Evolutionary conservation across 495 filamentous ascomycete species (phyloP).

Genomic region (Neurospora tetraspora): DNA sequence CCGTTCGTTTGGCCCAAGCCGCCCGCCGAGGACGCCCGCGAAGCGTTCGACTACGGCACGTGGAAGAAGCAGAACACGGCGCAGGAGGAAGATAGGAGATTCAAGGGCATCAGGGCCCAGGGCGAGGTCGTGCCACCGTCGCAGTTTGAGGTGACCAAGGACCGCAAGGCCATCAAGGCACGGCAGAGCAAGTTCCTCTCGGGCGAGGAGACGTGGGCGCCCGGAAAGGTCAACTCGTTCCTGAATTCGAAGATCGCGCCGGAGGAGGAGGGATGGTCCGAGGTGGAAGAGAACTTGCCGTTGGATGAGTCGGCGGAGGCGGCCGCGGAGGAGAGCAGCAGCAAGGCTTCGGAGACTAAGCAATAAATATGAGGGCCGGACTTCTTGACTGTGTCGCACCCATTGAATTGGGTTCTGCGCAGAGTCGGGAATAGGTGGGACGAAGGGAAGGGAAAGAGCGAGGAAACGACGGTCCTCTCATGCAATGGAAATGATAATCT

Average conservation of each 20-base stretch:
- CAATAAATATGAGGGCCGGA: background rate
- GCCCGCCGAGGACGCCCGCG: constrained; percentile 41
- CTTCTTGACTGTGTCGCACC: background rate
- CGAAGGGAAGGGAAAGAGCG: background rate
- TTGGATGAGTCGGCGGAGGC: constrained; percentile 7
- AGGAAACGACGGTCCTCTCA: background rate
- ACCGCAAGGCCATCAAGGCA: constrained; percentile 17
- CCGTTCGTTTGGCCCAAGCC: constrained; percentile 76
- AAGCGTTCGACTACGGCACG: constrained; percentile 21
- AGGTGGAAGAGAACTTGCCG: constrained; percentile 15
- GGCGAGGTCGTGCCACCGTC: constrained; percentile 16
- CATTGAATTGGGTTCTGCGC: background rate
- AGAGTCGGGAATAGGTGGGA: background rate
- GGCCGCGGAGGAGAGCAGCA: constrained; percentile 5
- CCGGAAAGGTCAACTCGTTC: constrained; percentile 36
- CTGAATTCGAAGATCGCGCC: constrained; percentile 24
- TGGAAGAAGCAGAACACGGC: constrained; percentile 11
- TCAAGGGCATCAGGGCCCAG: constrained; percentile 16
- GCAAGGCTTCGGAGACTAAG: background rate
- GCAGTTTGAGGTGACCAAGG: constrained; percentile 6
- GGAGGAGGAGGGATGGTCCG: constrained; percentile 22
- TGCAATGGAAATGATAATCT: background rate
- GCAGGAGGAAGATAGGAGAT: constrained; percentile 35
- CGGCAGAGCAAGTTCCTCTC: constrained; percentile 23
- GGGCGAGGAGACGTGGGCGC: constrained; percentile 27